phyloP scores from a whole-genome alignment of 768 basidiomycete genomes.

The Agrocybe pediades region DNA sequence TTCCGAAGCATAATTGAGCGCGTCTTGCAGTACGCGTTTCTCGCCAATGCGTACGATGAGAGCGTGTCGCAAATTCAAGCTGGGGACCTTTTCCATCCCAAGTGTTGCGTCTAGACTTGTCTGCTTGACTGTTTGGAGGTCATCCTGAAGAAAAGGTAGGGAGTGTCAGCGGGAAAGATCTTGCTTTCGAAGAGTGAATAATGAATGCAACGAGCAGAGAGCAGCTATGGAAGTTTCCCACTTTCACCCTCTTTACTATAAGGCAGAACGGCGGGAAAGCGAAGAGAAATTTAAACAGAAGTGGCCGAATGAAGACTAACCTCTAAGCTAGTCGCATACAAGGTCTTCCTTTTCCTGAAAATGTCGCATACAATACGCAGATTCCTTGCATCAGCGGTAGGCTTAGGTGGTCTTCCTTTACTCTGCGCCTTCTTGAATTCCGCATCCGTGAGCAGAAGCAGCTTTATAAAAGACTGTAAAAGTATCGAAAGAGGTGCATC shows the following conservation, averaged over 20 bases:
- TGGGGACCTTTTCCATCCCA: constrained; percentile 17
- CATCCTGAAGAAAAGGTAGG: constrained; percentile 1
- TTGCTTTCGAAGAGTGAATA: no score
- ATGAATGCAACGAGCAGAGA: no score
- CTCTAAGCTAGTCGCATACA: constrained; percentile 63
- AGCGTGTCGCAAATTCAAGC: constrained; percentile 58
- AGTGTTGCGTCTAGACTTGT: constrained; percentile 29
- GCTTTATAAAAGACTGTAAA: constrained; percentile 63
- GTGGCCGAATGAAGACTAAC: constrained; percentile 36
- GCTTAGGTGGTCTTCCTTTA: constrained; percentile 77
- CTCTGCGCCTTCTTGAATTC: constrained; percentile 62
- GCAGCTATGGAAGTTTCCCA: no score
- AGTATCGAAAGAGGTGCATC: constrained; percentile 19
- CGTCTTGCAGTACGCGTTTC: constrained; percentile 59
- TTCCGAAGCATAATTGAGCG: neutral
- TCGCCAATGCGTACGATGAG: constrained; percentile 78
- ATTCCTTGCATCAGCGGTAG: constrained; percentile 51
- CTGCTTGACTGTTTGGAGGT: constrained; percentile 48
- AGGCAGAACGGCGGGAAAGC: no score
- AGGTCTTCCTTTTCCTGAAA: constrained; percentile 47
- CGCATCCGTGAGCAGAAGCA: constrained; percentile 46
- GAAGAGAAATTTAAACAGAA: neutral
- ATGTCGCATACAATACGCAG: constrained; percentile 51
- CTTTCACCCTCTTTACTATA: no score
- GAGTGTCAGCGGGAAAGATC: neutral